Evolutionary conservation across 148 eudicot genomes (phyloP).

Genomic region (Dianthus caryophyllus): DNA sequence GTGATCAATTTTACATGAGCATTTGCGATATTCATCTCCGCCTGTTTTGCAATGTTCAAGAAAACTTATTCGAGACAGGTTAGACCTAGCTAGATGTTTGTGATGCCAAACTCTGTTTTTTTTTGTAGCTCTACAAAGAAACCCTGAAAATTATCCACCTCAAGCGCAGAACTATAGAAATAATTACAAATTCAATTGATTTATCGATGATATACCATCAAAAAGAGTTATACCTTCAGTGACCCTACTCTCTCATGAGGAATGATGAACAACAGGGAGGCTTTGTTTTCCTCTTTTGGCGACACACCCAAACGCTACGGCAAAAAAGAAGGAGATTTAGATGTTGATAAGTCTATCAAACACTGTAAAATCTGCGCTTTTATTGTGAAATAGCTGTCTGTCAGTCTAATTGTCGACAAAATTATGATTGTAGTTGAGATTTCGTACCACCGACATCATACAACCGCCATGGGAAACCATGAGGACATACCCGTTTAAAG

Average conservation of each 20-base stretch:
- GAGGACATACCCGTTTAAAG: slow-evolving; percentile 59
- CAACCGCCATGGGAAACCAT: too few relatives aligned
- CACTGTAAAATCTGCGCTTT: neutral
- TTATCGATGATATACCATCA: neutral
- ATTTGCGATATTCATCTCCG: slow-evolving; percentile 83
- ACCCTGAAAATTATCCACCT: slow-evolving; percentile 31
- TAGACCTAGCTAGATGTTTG: slow-evolving; percentile 87
- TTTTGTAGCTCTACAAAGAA: slow-evolving; percentile 84
- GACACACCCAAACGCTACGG: slow-evolving; percentile 60
- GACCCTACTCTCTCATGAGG: slow-evolving; percentile 70
- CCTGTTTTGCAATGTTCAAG: slow-evolving; percentile 76
- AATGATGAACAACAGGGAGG: slow-evolving; percentile 71
- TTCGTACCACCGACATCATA: too few relatives aligned
- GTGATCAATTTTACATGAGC: slow-evolving; percentile 71
- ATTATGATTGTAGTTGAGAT: too few relatives aligned
- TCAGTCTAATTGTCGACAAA: too few relatives aligned
- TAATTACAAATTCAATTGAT: neutral
- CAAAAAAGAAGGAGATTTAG: slow-evolving; percentile 1
- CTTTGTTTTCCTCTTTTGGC: slow-evolving; percentile 81
- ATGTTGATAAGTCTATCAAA: neutral
- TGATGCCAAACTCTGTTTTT: slow-evolving; percentile 63
- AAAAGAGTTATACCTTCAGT: slow-evolving; percentile 46
- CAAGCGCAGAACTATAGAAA: neutral
- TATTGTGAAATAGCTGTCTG: too few relatives aligned
- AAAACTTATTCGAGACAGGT: slow-evolving; percentile 95